Base-by-base conservation (phyloP, 2,329 filamentous ascomycete genomes). In the Nectriaceae sp. region DNA sequence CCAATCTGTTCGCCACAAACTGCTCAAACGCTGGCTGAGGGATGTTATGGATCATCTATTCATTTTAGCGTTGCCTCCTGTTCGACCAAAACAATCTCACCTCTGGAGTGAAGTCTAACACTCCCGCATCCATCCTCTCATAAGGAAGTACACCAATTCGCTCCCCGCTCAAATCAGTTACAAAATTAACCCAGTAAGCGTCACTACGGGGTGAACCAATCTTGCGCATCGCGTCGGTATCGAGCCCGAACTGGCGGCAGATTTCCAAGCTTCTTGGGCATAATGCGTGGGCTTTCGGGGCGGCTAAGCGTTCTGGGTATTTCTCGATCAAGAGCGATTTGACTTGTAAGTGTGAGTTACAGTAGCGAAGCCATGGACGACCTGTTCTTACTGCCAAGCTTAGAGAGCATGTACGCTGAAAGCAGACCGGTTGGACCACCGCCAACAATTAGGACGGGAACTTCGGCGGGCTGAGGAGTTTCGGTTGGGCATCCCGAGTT, bases 31-130 rank as follows among this genome's bases (percentile, higher is more conserved):
- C 61, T 6, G 71, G 71, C 35, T 75, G 70, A 0, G 71, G 67
- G 5, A 74, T 68, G 46, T 74, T 74, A 38, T 73, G 70, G 20
- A 75, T 70, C 70, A 73, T 73, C 40, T 59, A 1, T 15, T 18
- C 10, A 31, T 10, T 8, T 24, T 13, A 11, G 16, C 20, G 3
- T 20, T 11, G n/a, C 26, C 29, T 15, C 26, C 26, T 31, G 26
- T 8, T 31, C 26, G 8, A 31, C n/a, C n/a, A 31, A 10, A 31
- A 31, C 26, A 31, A 10, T 10, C 26, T 31, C 41, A 49, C 47
- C 47, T 49, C 47, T 1, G 47, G 47, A 2, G 47, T 49, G 5
- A 15, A 24, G 21, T 49, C 42, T 3, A 49, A 31, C 13, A 49
- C 47, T 33, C 41, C 21, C 20, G 38, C 13, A 22, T 49, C 47